phyloP scores from a whole-genome alignment of 2,329 filamentous ascomycete species.

The Talaromyces sp. region DNA sequence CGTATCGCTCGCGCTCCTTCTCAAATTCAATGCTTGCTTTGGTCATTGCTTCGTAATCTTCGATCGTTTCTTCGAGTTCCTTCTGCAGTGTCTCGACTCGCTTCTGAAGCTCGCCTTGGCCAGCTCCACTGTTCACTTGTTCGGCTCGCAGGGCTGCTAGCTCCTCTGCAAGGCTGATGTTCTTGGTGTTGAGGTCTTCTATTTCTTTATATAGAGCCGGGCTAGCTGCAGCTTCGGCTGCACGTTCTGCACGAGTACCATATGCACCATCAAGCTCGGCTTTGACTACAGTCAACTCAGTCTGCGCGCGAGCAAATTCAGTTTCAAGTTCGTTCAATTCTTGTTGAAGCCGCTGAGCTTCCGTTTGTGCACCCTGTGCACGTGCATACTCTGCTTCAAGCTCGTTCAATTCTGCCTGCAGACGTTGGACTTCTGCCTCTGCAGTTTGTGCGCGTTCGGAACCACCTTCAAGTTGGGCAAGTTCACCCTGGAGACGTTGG shows the following conservation, averaged over 20 bases:
- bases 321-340: slow-evolving; percentile 56
- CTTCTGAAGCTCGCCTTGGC: slow-evolving; percentile 40
- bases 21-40: slow-evolving; percentile 68
- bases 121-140: slow-evolving; percentile 28
- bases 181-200: slow-evolving; percentile 52
- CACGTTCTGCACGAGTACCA: slow-evolving; percentile 67
- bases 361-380: slow-evolving; percentile 53
- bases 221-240: slow-evolving; percentile 61
- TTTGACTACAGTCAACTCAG: slow-evolving; percentile 82
- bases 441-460: slow-evolving; percentile 63
- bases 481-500: slow-evolving; percentile 44
- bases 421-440: slow-evolving; percentile 28
- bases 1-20: slow-evolving; percentile 64
- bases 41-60: slow-evolving; percentile 68
- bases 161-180: slow-evolving; percentile 47
- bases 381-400: slow-evolving; percentile 64
- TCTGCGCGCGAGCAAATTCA: slow-evolving; percentile 64
- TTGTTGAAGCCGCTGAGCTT: slow-evolving; percentile 41
- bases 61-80: slow-evolving; percentile 65
- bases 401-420: slow-evolving; percentile 50
- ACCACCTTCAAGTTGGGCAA: slow-evolving; percentile 57
- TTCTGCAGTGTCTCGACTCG: slow-evolving; percentile 57
- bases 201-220: slow-evolving; percentile 59
- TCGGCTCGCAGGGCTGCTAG: slow-evolving; percentile 43
- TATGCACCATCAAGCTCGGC: slow-evolving; percentile 95